A percentile compares a stretch with the other conserved stretches of the same genome.
phyloP scores from a whole-genome alignment of 306 rosid genomes.

The Glycine latifolia region DNA sequence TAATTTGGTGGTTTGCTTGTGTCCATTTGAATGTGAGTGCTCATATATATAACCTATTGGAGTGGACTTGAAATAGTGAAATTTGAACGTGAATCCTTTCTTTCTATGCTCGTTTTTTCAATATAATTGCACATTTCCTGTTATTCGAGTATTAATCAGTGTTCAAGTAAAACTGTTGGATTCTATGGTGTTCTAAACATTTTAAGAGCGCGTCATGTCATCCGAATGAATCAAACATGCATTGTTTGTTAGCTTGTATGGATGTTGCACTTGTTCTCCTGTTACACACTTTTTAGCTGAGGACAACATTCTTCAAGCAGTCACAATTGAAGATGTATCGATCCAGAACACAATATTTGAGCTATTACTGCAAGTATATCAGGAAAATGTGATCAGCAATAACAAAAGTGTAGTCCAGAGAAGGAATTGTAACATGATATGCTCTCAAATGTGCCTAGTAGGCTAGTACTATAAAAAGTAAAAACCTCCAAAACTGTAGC shows the following conservation, averaged over 20 bases:
- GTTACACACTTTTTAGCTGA: background rate
- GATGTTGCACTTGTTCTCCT: background rate
- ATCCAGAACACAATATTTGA: background rate
- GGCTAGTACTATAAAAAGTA: background rate
- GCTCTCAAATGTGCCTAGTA: background rate
- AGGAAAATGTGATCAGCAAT: conserved; percentile 12
- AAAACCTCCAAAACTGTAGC: background rate
- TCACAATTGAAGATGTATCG: background rate
- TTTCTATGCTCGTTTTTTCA: background rate
- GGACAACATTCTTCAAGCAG: background rate
- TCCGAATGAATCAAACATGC: background rate
- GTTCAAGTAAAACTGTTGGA: background rate
- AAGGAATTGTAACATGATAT: background rate
- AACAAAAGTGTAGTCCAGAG: background rate
- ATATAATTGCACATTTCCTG: background rate
- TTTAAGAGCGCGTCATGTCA: too few relatives aligned
- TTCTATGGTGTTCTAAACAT: too few relatives aligned
- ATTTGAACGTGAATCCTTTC: background rate
- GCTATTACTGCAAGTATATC: background rate
- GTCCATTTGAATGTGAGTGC: background rate
- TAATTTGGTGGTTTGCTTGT: background rate
- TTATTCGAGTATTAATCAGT: too few relatives aligned
- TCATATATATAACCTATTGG: background rate
- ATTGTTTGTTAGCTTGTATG: background rate
- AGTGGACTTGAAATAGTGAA: background rate